Conservation (phyloP, 2,329 filamentous ascomycete species). For the Verticillium tricorpus region DNA sequence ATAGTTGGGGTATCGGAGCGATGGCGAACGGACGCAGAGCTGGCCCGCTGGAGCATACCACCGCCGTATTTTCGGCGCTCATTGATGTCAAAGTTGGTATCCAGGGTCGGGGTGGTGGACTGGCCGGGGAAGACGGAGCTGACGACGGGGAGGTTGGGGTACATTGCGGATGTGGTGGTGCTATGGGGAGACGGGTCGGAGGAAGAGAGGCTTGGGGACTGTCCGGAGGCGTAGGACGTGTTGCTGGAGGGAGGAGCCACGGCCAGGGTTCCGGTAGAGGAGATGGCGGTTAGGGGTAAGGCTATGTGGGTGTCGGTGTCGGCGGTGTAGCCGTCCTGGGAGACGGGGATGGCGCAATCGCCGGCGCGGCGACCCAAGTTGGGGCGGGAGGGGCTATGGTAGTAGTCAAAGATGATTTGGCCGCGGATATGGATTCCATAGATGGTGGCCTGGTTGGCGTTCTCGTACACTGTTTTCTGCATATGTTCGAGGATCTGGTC, state of each 20-base stretch:
- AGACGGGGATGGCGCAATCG: constrained; percentile 24
- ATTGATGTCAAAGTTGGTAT: constrained; percentile 59
- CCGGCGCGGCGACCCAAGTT: constrained; percentile 26
- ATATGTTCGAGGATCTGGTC: constrained; percentile 95
- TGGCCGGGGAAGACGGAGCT: constrained; percentile 65
- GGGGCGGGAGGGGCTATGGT: constrained; percentile 51
- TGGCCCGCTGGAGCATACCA: constrained; percentile 60
- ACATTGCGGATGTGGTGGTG: constrained; percentile 60
- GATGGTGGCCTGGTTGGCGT: constrained; percentile 68
- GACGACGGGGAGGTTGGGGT: constrained; percentile 70
- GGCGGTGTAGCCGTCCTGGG: constrained; percentile 31
- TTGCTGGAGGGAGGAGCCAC: constrained; percentile 72
- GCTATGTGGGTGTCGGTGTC: constrained; percentile 53
- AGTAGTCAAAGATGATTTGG: constrained; percentile 58
- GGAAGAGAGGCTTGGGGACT: constrained; percentile 70
- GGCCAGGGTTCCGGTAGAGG: constrained; percentile 66
- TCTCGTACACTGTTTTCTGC: constrained; percentile 94
- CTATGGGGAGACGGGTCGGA: constrained; percentile 65
- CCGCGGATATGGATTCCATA: constrained; percentile 74
- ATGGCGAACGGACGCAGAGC: constrained; percentile 34
- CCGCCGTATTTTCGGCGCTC: constrained; percentile 63
- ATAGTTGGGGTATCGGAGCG: constrained; percentile 30
- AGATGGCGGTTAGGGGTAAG: constrained; percentile 54
- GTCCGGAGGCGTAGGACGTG: constrained; percentile 72
- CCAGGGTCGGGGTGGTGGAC: constrained; percentile 66